Conservation (phyloP, 441 rosid species). For the Eutrema salsugineum region DNA sequence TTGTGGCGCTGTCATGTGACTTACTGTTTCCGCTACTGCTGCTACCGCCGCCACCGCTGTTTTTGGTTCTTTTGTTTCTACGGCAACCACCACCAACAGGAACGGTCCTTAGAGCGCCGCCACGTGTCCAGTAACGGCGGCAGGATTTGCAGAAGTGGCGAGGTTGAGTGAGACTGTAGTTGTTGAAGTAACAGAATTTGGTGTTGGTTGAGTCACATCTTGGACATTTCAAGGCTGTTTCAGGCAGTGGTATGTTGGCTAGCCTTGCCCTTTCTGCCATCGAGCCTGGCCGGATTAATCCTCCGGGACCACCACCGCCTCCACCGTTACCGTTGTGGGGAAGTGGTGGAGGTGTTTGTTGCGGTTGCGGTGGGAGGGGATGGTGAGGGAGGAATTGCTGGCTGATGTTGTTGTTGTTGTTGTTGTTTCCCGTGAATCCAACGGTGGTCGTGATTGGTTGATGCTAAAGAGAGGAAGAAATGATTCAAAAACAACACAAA, state of each 20-base stretch:
- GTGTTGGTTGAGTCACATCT: constrained; percentile 62
- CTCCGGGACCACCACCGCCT: constrained; percentile 22
- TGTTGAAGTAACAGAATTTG: constrained; percentile 65
- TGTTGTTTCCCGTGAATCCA: constrained; percentile 38
- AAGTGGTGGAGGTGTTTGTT: constrained; percentile 24
- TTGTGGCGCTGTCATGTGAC: constrained; percentile 33
- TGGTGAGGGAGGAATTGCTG: constrained; percentile 30
- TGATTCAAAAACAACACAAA: constrained; percentile 17
- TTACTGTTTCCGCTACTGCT: constrained; percentile 33
- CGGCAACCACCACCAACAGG: constrained; percentile 69
- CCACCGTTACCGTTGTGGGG: constrained; percentile 26
- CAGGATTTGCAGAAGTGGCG: constrained; percentile 69
- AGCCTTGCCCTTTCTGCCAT: constrained; percentile 58
- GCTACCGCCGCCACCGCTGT: constrained; percentile 34
- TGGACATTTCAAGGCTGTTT: constrained; percentile 51
- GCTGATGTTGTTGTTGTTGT: constrained; percentile 29
- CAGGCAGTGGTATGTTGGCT: constrained; percentile 50
- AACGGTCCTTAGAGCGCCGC: constrained; percentile 55
- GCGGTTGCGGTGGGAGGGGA: constrained; percentile 32
- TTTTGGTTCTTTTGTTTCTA: constrained; percentile 58
- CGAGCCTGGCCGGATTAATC: constrained; percentile 48
- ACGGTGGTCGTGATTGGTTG: constrained; percentile 36
- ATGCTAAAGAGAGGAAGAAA: constrained; percentile 26
- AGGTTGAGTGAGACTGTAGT: constrained; percentile 64
- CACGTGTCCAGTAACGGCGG: constrained; percentile 67